These are phyloP conservation scores for Geranium incanum DNA, from an alignment of 441 rosid species.

Conservation along the genomic window DNA sequence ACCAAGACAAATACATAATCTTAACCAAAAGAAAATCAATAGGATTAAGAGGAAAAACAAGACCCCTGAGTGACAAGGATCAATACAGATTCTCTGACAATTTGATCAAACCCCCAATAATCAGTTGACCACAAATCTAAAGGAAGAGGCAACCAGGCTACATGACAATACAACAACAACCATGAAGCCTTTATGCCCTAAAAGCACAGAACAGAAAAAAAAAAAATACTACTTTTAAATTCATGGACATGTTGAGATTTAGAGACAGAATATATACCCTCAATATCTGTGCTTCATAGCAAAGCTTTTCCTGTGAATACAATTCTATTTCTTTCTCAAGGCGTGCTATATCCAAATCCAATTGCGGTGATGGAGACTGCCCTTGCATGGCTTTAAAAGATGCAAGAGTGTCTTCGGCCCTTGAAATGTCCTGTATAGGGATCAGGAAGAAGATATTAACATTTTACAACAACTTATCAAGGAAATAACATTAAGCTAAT, in stretches of 20 bases:
- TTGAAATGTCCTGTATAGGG: slow-evolving; percentile 62
- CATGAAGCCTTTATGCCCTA: no score
- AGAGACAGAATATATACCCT: slow-evolving; percentile 45
- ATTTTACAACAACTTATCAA: slow-evolving; percentile 3
- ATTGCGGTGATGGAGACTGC: slow-evolving; percentile 59
- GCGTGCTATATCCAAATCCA: slow-evolving; percentile 57
- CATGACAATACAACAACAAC: neutral
- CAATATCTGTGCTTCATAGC: slow-evolving; percentile 87
- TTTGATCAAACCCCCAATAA: neutral
- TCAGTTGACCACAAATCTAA: no score
- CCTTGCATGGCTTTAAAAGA: slow-evolving; percentile 61
- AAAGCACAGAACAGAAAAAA: no score
- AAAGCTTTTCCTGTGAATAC: slow-evolving; percentile 82
- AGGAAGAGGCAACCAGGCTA: neutral
- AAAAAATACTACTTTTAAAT: no score
- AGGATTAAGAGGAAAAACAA: no score
- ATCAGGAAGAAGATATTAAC: neutral
- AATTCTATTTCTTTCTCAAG: slow-evolving; percentile 75
- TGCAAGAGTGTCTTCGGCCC: slow-evolving; percentile 69
- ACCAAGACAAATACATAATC: no score
- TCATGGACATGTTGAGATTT: slow-evolving; percentile 3
- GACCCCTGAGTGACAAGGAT: no score
- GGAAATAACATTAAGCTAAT: neutral
- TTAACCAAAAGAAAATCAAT: neutral
- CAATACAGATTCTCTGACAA: no score